Conservation (phyloP, 129 eudicot genomes). For the Lactuca saligna region DNA sequence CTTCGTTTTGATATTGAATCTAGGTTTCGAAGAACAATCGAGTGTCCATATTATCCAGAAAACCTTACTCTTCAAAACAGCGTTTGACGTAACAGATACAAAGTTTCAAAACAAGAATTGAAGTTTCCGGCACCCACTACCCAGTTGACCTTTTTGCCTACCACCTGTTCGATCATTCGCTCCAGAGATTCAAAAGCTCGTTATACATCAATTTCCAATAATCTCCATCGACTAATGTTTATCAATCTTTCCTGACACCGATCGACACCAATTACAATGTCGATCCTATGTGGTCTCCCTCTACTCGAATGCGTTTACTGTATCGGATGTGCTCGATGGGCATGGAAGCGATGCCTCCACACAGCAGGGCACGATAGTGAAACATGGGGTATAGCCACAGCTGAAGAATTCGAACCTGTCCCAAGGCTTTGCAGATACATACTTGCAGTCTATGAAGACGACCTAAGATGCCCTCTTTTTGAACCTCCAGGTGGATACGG, state of each 20-base stretch:
- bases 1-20: not conserved
- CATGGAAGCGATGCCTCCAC: slow-evolving; percentile 85
- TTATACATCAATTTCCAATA: not conserved
- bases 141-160: slow-evolving; percentile 20
- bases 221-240: not conserved
- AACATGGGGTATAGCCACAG: slow-evolving; percentile 69
- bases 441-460: slow-evolving; percentile 83
- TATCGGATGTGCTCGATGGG: slow-evolving; percentile 92
- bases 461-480: slow-evolving; percentile 62
- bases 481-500: slow-evolving; percentile 94
- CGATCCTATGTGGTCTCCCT: slow-evolving; percentile 80
- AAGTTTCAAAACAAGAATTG: slow-evolving; percentile 3
- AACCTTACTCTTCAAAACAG: not conserved
- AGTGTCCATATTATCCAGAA: not conserved
- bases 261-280: slow-evolving; percentile 43
- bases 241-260: slow-evolving; percentile 10
- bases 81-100: slow-evolving; percentile 1
- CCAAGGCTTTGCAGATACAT: slow-evolving; percentile 87
- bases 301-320: slow-evolving; percentile 88
- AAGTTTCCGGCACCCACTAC: not conserved
- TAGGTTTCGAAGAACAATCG: slow-evolving; percentile 3
- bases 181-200: not conserved
- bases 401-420: slow-evolving; percentile 89
- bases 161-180: slow-evolving; percentile 21
- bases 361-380: slow-evolving; percentile 88